Conservation (phyloP, 2,329 filamentous ascomycete species). For the Stagonosporopsis tanaceti region DNA sequence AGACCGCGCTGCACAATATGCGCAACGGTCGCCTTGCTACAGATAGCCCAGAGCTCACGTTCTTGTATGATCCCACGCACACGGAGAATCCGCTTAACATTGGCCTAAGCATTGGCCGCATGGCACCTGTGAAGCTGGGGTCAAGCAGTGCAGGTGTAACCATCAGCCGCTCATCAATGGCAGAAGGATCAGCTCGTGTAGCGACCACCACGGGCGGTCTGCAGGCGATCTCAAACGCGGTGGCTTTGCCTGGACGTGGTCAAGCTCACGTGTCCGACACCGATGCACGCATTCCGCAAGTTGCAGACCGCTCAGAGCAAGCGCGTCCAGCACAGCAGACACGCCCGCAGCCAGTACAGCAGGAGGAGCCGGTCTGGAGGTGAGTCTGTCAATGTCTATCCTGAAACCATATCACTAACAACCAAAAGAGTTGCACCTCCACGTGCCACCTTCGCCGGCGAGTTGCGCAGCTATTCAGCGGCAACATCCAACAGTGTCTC, state of each 20-base stretch:
- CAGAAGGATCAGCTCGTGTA: neutral
- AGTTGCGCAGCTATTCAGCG: neutral
- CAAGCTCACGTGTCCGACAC: neutral
- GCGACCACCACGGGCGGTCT: neutral
- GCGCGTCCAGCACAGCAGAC: neutral
- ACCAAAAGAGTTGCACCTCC: neutral
- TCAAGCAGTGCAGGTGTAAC: neutral
- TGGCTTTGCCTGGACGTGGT: neutral
- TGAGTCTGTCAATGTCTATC: neutral
- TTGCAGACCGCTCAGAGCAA: neutral
- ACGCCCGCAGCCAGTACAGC: neutral
- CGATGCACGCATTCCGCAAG: neutral
- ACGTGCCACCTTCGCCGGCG: constrained; percentile 8
- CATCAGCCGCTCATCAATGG: neutral
- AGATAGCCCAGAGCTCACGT: constrained; percentile 28
- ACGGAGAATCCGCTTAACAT: constrained; percentile 25
- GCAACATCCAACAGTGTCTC: neutral
- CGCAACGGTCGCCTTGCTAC: constrained; percentile 24
- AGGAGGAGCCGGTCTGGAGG: constrained; percentile 13
- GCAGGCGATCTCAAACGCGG: neutral
- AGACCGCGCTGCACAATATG: constrained; percentile 19
- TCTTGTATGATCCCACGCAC: constrained; percentile 30
- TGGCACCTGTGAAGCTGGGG: neutral
- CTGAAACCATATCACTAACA: neutral
- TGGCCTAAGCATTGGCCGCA: constrained; percentile 17